Evolutionary conservation across 2,329 filamentous ascomycete species (phyloP).

Genomic region (Calonectria pseudoturangicola): DNA sequence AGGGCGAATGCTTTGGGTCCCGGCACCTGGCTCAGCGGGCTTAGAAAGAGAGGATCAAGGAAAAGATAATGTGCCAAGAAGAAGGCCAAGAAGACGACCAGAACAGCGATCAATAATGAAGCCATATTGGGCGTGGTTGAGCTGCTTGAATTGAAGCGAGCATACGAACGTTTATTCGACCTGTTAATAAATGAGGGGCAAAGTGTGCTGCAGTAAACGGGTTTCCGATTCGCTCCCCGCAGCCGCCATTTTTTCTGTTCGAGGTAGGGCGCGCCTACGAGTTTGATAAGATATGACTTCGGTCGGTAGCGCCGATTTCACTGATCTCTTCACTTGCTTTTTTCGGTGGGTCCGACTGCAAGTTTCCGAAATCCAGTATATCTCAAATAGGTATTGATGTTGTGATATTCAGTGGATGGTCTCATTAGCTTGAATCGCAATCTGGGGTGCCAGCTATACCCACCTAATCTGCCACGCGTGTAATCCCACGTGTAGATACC

Average conservation of each 20-base stretch:
- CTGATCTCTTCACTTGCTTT: background rate
- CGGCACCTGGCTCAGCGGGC: constrained; percentile 54
- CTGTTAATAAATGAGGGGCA: background rate
- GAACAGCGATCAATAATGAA: background rate
- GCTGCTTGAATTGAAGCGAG: background rate
- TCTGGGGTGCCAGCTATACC: too few relatives aligned
- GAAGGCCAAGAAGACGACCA: background rate
- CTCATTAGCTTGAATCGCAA: too few relatives aligned
- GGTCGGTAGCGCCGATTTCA: constrained; percentile 8
- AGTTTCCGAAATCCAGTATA: too few relatives aligned
- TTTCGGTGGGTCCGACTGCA: constrained; percentile 6
- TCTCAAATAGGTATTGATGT: too few relatives aligned
- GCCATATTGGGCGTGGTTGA: background rate
- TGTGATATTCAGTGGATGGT: too few relatives aligned
- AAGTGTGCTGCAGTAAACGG: too few relatives aligned
- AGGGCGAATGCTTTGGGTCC: constrained; percentile 63
- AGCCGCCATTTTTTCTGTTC: too few relatives aligned
- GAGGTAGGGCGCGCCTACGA: too few relatives aligned
- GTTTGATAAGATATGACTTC: background rate
- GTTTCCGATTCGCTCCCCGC: too few relatives aligned
- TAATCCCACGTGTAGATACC: too few relatives aligned
- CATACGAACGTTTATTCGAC: background rate
- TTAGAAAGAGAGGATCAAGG: constrained; percentile 46
- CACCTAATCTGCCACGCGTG: too few relatives aligned
- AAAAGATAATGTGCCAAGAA: constrained; percentile 6